Conservation (phyloP, 2,329 filamentous ascomycete genomes). For the Diaporthe sp. region DNA sequence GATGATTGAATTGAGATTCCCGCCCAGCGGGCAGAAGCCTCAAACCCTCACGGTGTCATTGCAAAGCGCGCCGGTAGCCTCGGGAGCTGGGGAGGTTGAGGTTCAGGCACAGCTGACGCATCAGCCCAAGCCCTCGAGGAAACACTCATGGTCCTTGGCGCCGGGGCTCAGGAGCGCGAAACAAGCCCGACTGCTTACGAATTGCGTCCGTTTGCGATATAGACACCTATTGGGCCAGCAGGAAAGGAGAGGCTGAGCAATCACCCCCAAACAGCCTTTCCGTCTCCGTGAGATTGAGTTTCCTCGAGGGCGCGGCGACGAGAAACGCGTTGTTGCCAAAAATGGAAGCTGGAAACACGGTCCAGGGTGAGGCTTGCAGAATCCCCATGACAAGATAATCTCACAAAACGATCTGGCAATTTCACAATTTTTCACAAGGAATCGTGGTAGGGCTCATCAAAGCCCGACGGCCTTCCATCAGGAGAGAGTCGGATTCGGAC, state of each 20-base stretch:
- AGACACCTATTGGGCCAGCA: not conserved
- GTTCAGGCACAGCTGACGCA: slow-evolving; percentile 24
- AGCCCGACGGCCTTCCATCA: slow-evolving; percentile 23
- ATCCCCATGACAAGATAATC: slow-evolving; percentile 2
- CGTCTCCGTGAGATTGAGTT: slow-evolving; percentile 20
- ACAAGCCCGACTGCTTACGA: slow-evolving; percentile 19
- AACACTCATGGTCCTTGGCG: slow-evolving; percentile 15
- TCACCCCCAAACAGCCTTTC: not conserved
- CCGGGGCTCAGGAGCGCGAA: slow-evolving; percentile 12
- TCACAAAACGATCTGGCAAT: slow-evolving; percentile 24
- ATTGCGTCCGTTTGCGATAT: not conserved
- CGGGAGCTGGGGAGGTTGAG: slow-evolving; percentile 2
- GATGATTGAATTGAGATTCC: slow-evolving; percentile 31
- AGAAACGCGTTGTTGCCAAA: slow-evolving; percentile 14
- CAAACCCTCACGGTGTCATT: slow-evolving; percentile 32
- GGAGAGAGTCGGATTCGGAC: slow-evolving; percentile 28
- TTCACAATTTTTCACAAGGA: slow-evolving; percentile 20
- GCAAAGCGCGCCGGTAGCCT: slow-evolving; percentile 28
- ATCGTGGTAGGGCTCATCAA: slow-evolving; percentile 20
- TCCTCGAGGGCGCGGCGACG: not conserved
- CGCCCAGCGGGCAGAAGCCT: slow-evolving; percentile 18
- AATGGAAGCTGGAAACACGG: slow-evolving; percentile 2
- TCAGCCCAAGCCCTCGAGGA: slow-evolving; percentile 15
- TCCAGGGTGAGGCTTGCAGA: slow-evolving; percentile 19
- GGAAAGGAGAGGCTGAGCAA: not conserved